Conservation (phyloP, 208 protist genomes). For the Leishmania major region DNA sequence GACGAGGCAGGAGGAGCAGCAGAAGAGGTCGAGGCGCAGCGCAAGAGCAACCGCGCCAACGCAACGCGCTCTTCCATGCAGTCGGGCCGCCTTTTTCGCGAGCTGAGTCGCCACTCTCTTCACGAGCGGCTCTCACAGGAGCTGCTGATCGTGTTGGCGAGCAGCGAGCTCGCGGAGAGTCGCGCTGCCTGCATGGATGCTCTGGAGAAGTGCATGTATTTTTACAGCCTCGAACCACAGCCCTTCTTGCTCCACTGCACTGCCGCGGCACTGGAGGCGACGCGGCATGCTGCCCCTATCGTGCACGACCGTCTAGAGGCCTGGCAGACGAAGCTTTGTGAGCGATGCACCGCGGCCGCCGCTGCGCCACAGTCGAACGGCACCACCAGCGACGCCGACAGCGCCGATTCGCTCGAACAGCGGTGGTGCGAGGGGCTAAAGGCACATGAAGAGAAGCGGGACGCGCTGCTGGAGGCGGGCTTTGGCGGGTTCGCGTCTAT, state of each 20-base stretch:
- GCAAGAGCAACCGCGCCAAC: slow-evolving; percentile 38
- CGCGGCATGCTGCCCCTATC: neutral
- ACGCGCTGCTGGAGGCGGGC: slow-evolving; percentile 33
- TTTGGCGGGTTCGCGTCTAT: slow-evolving; percentile 26
- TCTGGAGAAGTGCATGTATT: slow-evolving; percentile 83
- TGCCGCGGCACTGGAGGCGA: slow-evolving; percentile 19
- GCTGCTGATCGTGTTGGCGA: slow-evolving; percentile 67
- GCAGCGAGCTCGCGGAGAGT: slow-evolving; percentile 33
- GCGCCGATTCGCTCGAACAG: slow-evolving; percentile 9
- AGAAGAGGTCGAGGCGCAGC: slow-evolving; percentile 20
- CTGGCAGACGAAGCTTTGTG: slow-evolving; percentile 51
- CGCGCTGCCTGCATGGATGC: slow-evolving; percentile 59
- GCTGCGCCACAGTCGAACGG: neutral
- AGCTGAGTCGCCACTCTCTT: slow-evolving; percentile 84
- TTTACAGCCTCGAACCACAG: slow-evolving; percentile 82
- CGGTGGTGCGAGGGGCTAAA: slow-evolving; percentile 17
- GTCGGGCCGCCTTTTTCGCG: slow-evolving; percentile 71
- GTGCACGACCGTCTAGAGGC: slow-evolving; percentile 31
- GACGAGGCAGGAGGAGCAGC: slow-evolving; percentile 22
- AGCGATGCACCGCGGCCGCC: slow-evolving; percentile 31
- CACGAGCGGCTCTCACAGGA: slow-evolving; percentile 81
- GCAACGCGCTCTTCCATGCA: slow-evolving; percentile 73
- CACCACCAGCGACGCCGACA: slow-evolving; percentile 1
- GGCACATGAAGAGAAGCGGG: slow-evolving; percentile 12
- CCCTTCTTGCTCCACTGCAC: slow-evolving; percentile 62